phyloP scores from a whole-genome alignment of 306 rosid species.

The Inga oerstediana region DNA sequence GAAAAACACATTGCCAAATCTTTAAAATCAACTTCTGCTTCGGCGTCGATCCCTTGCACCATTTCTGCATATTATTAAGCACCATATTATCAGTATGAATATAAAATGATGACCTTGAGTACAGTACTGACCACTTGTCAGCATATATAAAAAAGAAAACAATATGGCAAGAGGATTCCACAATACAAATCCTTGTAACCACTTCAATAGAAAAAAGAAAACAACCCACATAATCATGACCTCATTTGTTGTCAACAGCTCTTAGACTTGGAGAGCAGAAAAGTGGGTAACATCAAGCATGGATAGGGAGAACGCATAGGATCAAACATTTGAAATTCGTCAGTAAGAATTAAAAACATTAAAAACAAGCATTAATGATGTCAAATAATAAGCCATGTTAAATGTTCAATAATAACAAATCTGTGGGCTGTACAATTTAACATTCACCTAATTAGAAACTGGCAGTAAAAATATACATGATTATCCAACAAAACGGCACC shows the following conservation, averaged over 20 bases:
- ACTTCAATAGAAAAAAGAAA: background rate
- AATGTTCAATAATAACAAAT: slow-evolving; percentile 4
- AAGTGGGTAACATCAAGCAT: background rate
- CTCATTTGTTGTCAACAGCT: background rate
- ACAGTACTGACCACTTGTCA: background rate
- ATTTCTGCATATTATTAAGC: slow-evolving; percentile 60
- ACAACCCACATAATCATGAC: background rate
- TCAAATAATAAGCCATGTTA: background rate
- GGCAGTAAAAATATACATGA: background rate
- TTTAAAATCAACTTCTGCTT: slow-evolving; percentile 76
- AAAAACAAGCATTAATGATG: background rate
- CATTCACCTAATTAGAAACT: background rate
- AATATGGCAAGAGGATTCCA: background rate
- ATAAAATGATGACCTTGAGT: background rate
- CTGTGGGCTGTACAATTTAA: background rate
- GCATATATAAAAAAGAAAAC: background rate
- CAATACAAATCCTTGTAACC: background rate
- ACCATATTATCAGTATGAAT: slow-evolving; percentile 35
- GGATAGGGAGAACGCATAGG: background rate
- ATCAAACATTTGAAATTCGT: background rate
- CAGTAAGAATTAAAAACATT: background rate
- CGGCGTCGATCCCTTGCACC: slow-evolving; percentile 88
- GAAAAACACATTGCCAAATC: slow-evolving; percentile 35
- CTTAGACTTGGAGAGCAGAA: background rate
- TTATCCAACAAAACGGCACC: background rate